Base-by-base conservation (phyloP, 805 yeast genomes). In the Kodamaea neixiangensis region DNA sequence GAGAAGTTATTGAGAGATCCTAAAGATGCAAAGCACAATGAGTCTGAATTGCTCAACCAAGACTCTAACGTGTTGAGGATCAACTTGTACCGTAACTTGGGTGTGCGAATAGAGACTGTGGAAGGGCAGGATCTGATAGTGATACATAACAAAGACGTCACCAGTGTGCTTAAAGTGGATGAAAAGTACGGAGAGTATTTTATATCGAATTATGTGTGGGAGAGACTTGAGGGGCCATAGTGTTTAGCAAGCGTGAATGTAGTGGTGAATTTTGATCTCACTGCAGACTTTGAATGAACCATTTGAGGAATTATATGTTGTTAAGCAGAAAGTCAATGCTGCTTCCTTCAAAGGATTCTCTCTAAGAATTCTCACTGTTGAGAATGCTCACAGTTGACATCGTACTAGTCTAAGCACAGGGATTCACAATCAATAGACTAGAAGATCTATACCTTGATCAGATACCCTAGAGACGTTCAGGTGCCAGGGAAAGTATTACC, bases 191-290 rank as follows among this genome's bases (percentile, higher is more conserved):
- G 87, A 58, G 85, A 83, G 52, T 85, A 77, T 59, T 88, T 87
- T 64, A 78, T 87, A 25, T 79, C 89, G 11, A 88, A 89, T 60
- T 86, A 81, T 62, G 79, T 89, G 29, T 89, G 96, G 96, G 94
- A 87, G 54, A 77, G 79, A 19, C 42, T 38, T 18, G 42, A 38
- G 13, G 42, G 25, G 39, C 39, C 19, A 35, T 15, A 17, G 33
- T 9, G 11, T 29, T 11, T 29, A 29, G 33, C 33, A 29, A 29
- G 33, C n/a, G n/a, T 29, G 33, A 29, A 29, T 29, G 10, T 29
- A 29, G 33, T 29, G 33, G n/a, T n/a, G n/a, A n/a, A n/a, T 29
- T 29, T 7, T 29, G 33, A 29, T 29, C 33, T n/a, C n/a, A n/a
- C n/a, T n/a, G n/a, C n/a, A n/a, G n/a, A n/a, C n/a, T n/a, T n/a